These are phyloP conservation scores for Musa troglodytarum DNA, from an alignment of 176 grass and related monocot species.

Conservation along the genomic window DNA sequence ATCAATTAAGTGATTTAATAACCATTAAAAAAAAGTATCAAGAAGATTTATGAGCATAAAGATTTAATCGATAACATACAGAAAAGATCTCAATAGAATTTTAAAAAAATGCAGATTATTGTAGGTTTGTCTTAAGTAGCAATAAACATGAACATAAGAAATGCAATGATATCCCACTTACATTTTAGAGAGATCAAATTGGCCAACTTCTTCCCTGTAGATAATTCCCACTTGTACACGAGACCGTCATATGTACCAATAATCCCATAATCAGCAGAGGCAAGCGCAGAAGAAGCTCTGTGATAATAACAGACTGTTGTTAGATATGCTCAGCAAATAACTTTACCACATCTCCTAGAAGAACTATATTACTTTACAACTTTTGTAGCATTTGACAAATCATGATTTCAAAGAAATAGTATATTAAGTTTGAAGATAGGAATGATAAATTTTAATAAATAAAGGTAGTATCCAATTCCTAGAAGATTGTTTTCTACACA, in stretches of 20 bases:
- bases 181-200: constrained; percentile 39
- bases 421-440: neutral
- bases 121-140: neutral
- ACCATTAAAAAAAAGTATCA: too few species aligned
- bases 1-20: too few species aligned
- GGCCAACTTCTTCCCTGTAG: constrained; percentile 49
- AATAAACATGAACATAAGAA: neutral
- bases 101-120: neutral
- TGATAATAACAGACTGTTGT: constrained; percentile 14
- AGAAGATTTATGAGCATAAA: too few species aligned
- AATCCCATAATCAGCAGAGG: constrained; percentile 48
- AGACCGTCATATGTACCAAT: constrained; percentile 66
- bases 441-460: neutral
- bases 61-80: too few species aligned
- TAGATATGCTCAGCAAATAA: constrained; percentile 2
- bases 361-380: neutral
- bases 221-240: constrained; percentile 66
- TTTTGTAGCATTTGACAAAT: neutral
- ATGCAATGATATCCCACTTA: constrained; percentile 27
- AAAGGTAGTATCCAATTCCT: too few species aligned
- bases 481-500: too few species aligned
- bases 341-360: neutral
- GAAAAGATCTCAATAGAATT: too few species aligned
- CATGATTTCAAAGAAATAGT: neutral
- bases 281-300: constrained; percentile 64